Base-by-base conservation (phyloP, 495 filamentous ascomycete species). In the Penicillium dipodomyicola region DNA sequence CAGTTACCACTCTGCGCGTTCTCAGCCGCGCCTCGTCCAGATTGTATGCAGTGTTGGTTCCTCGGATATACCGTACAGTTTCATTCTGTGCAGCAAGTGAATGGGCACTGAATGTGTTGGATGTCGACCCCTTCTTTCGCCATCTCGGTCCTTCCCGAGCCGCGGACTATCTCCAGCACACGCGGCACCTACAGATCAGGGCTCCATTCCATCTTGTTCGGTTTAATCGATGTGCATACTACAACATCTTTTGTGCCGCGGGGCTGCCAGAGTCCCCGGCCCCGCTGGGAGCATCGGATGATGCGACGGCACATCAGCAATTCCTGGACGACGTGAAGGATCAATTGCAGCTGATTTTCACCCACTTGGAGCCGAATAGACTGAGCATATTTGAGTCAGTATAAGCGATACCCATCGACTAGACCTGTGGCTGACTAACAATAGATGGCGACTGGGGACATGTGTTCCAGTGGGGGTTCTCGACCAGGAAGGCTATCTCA, bases 401-500 rank as follows among this genome's bases (percentile, higher is more conserved):
- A 7, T 42, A 29, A 0, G 11, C 41, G 14, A 9, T 41, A 44
- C 41, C 29, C 15, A 4, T 37, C 17, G 2, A 4, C 8, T 1
- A 17, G 39, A 41, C 14, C 39, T 41, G 39, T 19, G 39, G n/a
- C 19, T 41, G 39, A 41, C 39, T n/a, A 20, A 15, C n/a, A 41
- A 43, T 41, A 61, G 59, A 20, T 61, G 59, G 52, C 53, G 43
- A 4, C 49, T 61, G 3, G 59, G 59, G 8, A 44, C 43, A 5
- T 61, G 54, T 29, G 17, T 61, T 5, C 59, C 54, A 3, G 10
- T 14, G 2, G 59, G 59, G 0, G n/a, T 57, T 25, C 42, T 61
- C 9, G 48, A 57, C 35, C 0, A 17, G 17, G 35, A 33, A 23
- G 54, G 59, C 39, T 52, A 20, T 15, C 22, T 61, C 14, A 42